Conservation (phyloP, 441 rosid genomes). For the Codiaeum variegatum region DNA sequence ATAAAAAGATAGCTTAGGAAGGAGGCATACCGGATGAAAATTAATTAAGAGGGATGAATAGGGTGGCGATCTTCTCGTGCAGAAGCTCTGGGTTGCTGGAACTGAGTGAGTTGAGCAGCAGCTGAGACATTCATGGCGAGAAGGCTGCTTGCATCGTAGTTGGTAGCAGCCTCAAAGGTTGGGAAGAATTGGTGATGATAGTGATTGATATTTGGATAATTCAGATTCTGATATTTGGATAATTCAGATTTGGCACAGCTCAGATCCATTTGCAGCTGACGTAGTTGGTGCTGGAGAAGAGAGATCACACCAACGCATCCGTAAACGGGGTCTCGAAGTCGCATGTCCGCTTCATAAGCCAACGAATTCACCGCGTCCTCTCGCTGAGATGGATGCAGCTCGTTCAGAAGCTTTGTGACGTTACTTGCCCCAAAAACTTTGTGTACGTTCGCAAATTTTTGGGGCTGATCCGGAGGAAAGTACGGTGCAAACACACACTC, state of each 20-base stretch:
- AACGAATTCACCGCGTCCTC: slow-evolving; percentile 72
- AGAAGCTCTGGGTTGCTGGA: slow-evolving; percentile 68
- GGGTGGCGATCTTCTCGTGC: slow-evolving; percentile 71
- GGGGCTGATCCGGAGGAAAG: slow-evolving; percentile 75
- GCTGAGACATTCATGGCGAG: slow-evolving; percentile 60
- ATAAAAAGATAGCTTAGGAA: neutral
- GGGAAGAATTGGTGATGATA: slow-evolving; percentile 68
- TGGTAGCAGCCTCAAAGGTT: slow-evolving; percentile 47
- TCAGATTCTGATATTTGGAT: slow-evolving; percentile 80
- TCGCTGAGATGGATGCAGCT: slow-evolving; percentile 61
- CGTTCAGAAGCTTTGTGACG: slow-evolving; percentile 64
- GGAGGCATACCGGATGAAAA: neutral
- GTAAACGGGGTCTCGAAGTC: slow-evolving; percentile 68
- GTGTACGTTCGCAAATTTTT: slow-evolving; percentile 68
- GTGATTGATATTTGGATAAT: slow-evolving; percentile 79
- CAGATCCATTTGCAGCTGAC: slow-evolving; percentile 76
- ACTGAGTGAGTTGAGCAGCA: slow-evolving; percentile 68
- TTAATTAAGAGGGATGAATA: slow-evolving; percentile 64
- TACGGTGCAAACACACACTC: slow-evolving; percentile 77
- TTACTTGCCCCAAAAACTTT: slow-evolving; percentile 76
- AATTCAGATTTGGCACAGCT: slow-evolving; percentile 88
- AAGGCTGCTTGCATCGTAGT: slow-evolving; percentile 54
- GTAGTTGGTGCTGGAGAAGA: slow-evolving; percentile 68
- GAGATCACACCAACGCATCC: slow-evolving; percentile 78
- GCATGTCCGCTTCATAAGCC: slow-evolving; percentile 75